Conservation (phyloP, 106 monocot genomes). For the Dioscorea alata region DNA sequence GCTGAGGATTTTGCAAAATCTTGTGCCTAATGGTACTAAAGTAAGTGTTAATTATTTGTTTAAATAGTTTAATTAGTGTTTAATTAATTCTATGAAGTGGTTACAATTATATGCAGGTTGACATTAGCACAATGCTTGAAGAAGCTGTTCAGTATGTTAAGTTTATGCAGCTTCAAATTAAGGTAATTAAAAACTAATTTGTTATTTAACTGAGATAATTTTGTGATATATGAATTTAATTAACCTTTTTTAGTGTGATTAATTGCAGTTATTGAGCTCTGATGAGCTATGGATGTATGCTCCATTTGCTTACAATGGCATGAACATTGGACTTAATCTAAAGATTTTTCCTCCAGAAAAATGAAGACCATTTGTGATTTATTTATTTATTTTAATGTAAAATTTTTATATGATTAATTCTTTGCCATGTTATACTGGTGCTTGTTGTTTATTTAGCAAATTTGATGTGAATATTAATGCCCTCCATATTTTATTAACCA, state of each 20-base stretch:
- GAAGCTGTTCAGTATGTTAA: constrained; percentile 89
- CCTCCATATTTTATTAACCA: no score
- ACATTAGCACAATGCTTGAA: constrained; percentile 92
- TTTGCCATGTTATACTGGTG: no score
- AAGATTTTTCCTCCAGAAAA: constrained; percentile 27
- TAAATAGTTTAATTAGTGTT: not conserved
- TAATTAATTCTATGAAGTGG: no score
- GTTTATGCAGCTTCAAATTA: constrained; percentile 82
- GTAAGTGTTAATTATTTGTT: constrained; percentile 15
- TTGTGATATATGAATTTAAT: no score
- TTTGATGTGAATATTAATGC: no score
- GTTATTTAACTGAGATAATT: no score
- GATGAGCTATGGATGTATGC: constrained; percentile 90
- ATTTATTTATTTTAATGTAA: no score
- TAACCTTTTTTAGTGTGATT: not conserved
- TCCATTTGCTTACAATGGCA: constrained; percentile 69
- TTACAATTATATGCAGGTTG: constrained; percentile 37
- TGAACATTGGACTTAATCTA: constrained; percentile 54
- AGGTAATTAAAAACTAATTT: constrained; percentile 23
- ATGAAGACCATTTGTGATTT: constrained; percentile 6
- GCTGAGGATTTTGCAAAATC: constrained; percentile 56
- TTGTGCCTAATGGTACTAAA: constrained; percentile 88
- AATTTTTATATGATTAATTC: no score
- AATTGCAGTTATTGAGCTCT: constrained; percentile 70
- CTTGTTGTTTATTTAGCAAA: no score